phyloP scores from a whole-genome alignment of 169 alveolate genomes.

The Plasmodium fragile region DNA sequence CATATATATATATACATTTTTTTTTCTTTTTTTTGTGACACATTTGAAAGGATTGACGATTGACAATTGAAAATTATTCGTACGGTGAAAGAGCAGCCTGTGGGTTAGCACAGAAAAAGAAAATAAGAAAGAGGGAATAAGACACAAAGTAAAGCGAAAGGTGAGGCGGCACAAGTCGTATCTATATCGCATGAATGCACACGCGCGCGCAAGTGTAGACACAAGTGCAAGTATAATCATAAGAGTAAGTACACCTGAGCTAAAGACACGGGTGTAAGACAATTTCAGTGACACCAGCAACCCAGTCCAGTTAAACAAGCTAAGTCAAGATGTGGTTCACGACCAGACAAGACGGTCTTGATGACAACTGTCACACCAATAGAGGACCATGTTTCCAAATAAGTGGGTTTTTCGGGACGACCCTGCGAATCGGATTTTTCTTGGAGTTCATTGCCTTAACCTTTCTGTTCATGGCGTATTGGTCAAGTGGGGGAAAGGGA shows the following conservation, averaged over 20 bases:
- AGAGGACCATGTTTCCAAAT: slow-evolving; percentile 91
- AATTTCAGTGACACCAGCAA: background rate
- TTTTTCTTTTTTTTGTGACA: slow-evolving; percentile 37
- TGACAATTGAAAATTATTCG: slow-evolving; percentile 31
- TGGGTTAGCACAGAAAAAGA: background rate
- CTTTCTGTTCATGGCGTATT: slow-evolving; percentile 86
- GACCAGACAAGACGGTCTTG: slow-evolving; percentile 92
- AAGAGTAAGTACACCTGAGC: background rate
- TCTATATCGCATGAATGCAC: slow-evolving; percentile 13
- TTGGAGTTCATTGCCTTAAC: slow-evolving; percentile 87
- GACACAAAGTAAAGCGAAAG: background rate
- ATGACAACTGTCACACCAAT: slow-evolving; percentile 89
- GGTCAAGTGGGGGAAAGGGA: slow-evolving; percentile 90
- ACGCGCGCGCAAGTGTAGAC: slow-evolving; percentile 1
- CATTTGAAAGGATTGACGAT: slow-evolving; percentile 34
- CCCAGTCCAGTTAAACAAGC: background rate
- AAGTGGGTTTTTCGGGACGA: slow-evolving; percentile 83
- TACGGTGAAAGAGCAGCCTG: slow-evolving; percentile 12
- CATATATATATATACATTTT: background rate
- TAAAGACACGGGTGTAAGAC: background rate
- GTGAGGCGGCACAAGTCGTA: background rate
- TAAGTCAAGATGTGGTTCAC: slow-evolving; percentile 88
- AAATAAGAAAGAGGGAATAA: slow-evolving; percentile 1
- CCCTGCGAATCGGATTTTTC: slow-evolving; percentile 88
- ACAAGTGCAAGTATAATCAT: background rate